These are phyloP conservation scores for California macrophylla DNA, from an alignment of 441 rosid genomes.

Conservation along the genomic window DNA sequence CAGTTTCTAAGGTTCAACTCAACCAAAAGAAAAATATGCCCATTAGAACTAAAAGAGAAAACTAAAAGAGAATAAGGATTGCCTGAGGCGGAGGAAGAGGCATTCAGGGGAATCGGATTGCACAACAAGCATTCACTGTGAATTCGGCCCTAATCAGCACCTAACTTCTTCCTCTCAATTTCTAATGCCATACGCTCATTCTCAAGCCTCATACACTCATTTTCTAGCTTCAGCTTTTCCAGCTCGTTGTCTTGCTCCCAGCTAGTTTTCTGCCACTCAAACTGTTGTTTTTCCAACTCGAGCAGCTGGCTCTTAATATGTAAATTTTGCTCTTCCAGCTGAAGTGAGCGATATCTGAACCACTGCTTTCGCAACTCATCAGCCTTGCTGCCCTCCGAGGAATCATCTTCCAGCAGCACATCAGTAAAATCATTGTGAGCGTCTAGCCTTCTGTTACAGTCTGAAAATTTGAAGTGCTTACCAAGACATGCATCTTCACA, in stretches of 20 bases:
- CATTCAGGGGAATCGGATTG: not conserved
- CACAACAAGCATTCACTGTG: not conserved
- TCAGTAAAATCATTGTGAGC: constrained; percentile 5
- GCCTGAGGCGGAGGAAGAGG: not conserved
- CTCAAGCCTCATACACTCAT: constrained; percentile 26
- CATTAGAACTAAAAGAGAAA: not conserved
- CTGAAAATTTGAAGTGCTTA: not conserved
- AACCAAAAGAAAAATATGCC: not conserved
- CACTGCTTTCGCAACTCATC: constrained; percentile 5
- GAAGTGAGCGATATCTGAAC: constrained; percentile 10
- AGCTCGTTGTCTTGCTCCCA: constrained; percentile 21
- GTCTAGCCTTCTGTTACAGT: not conserved
- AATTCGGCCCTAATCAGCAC: constrained; percentile 9
- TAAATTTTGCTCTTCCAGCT: constrained; percentile 20
- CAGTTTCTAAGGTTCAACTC: not conserved
- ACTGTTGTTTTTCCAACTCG: constrained; percentile 21
- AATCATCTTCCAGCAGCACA: not conserved
- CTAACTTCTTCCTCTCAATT: constrained; percentile 17
- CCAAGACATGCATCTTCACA: not conserved
- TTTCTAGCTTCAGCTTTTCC: constrained; percentile 27
- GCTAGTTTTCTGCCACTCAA: constrained; percentile 20
- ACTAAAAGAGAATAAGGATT: not conserved
- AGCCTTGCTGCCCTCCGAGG: constrained; percentile 7
- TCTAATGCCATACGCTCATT: constrained; percentile 19
- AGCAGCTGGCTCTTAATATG: constrained; percentile 18